These are phyloP conservation scores for Mortierella sp. DNA, from an alignment of 371 early-diverging fungal genomes.

Conservation along the genomic window DNA sequence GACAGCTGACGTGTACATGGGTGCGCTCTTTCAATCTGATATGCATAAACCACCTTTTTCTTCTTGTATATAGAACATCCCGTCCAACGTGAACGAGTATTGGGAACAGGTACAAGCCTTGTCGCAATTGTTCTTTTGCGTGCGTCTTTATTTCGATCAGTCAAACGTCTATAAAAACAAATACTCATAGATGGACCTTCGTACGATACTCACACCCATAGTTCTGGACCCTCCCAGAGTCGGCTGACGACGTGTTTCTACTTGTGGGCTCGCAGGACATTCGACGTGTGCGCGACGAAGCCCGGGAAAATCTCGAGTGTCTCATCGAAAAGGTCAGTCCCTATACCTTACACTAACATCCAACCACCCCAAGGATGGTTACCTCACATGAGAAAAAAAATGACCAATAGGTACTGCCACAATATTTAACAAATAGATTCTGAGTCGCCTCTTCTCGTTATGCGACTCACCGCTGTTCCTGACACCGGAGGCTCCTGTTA, in stretches of 20 bases:
- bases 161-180: slow-evolving; percentile 10
- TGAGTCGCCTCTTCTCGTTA: slow-evolving; percentile 67
- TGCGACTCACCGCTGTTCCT: slow-evolving; percentile 68
- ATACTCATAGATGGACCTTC: background rate
- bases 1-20: too few species aligned
- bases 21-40: too few species aligned
- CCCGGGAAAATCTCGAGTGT: slow-evolving; percentile 81
- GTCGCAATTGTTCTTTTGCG: background rate
- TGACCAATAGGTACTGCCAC: background rate
- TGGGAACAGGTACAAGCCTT: slow-evolving; percentile 72
- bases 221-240: slow-evolving; percentile 87
- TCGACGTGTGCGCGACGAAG: slow-evolving; percentile 78
- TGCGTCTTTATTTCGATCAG: background rate
- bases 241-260: slow-evolving; percentile 89
- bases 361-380: background rate
- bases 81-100: slow-evolving; percentile 75
- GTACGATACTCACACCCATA: slow-evolving; percentile 24
- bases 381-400: background rate
- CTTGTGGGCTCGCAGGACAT: slow-evolving; percentile 89
- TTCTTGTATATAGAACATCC: slow-evolving; percentile 67
- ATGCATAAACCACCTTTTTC: background rate
- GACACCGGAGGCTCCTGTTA: slow-evolving; percentile 63
- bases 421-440: slow-evolving; percentile 54
- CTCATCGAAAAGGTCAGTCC: slow-evolving; percentile 72
- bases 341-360: background rate